These are phyloP conservation scores for Pseudogymnoascus sp. DNA, from an alignment of 2,329 filamentous ascomycete species.

Conservation along the genomic window DNA sequence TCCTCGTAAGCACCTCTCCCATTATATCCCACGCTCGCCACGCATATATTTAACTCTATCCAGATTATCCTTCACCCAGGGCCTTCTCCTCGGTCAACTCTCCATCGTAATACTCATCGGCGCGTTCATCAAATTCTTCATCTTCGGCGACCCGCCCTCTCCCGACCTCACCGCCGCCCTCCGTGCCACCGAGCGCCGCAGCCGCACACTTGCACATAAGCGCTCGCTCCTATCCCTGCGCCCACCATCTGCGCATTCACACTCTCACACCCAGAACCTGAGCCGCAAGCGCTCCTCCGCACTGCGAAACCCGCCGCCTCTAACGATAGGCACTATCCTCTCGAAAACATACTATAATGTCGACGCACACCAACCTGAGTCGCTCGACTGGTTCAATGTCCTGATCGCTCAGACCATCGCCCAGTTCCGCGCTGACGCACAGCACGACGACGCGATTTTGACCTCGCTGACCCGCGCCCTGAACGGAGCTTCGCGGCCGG, in stretches of 20 bases:
- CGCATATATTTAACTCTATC: slow-evolving; percentile 7
- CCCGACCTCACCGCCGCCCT: slow-evolving; percentile 71
- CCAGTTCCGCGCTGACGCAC: slow-evolving; percentile 86
- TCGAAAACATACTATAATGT: slow-evolving; percentile 98
- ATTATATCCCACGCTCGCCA: neutral
- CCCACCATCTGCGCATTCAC: slow-evolving; percentile 27
- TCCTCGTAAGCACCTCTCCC: slow-evolving; percentile 33
- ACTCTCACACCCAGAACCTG: slow-evolving; percentile 23
- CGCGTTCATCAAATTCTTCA: slow-evolving; percentile 99
- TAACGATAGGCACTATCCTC: slow-evolving; percentile 89
- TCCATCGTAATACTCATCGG: slow-evolving; percentile 86
- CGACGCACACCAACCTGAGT: slow-evolving; percentile 90
- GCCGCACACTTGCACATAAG: slow-evolving; percentile 68
- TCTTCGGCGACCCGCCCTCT: slow-evolving; percentile 88
- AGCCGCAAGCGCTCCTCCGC: slow-evolving; percentile 66
- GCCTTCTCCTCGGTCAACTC: slow-evolving; percentile 85
- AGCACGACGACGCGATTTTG: slow-evolving; percentile 84
- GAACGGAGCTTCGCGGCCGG: slow-evolving; percentile 79
- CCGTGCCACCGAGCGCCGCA: slow-evolving; percentile 66
- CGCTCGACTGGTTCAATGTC: slow-evolving; percentile 98
- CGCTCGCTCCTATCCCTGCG: slow-evolving; percentile 62
- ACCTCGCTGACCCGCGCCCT: slow-evolving; percentile 76
- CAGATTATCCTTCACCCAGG: slow-evolving; percentile 86
- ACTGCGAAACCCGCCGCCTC: slow-evolving; percentile 61
- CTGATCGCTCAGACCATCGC: slow-evolving; percentile 93